phyloP scores from a whole-genome alignment of 2,329 filamentous ascomycete genomes.

The Scytalidium lignicola region DNA sequence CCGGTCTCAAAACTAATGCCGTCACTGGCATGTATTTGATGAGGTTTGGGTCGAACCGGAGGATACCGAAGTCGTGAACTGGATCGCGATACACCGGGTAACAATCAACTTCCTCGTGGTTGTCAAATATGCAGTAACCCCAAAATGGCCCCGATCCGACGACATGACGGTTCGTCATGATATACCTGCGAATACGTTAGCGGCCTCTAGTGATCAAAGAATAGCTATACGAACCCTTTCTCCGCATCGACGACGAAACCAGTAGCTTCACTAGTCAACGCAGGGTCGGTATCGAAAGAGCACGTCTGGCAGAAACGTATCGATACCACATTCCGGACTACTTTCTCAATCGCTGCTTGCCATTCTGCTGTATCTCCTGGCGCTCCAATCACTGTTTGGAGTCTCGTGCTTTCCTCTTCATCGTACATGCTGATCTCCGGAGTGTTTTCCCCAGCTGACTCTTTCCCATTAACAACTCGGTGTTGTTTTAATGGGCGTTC shows the following conservation, averaged over 20 bases:
- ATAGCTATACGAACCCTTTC: conserved; percentile 51
- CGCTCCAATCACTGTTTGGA: conserved; percentile 39
- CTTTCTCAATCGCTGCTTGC: conserved; percentile 91
- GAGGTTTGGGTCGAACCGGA: conserved; percentile 89
- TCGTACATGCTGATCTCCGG: conserved; percentile 23
- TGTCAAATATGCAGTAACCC: conserved; percentile 98
- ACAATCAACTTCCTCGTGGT: conserved; percentile 94
- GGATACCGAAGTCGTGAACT: conserved; percentile 96
- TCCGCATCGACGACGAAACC: conserved; percentile 97
- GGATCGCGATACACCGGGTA: conserved; percentile 96
- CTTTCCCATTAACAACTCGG: conserved; percentile 26
- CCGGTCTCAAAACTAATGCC: conserved; percentile 74
- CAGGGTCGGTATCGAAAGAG: conserved; percentile 95
- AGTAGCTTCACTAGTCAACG: conserved; percentile 90
- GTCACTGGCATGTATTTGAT: conserved; percentile 96
- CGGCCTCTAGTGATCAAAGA: neutral
- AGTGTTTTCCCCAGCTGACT: conserved; percentile 28
- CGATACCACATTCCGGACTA: conserved; percentile 94
- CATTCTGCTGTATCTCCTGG: conserved; percentile 73
- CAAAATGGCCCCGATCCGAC: conserved; percentile 95
- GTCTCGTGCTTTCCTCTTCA: conserved; percentile 31
- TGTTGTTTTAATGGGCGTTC: conserved; percentile 29
- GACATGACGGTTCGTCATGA: conserved; percentile 86
- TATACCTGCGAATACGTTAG: conserved; percentile 49
- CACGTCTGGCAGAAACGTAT: conserved; percentile 98